Conservation (phyloP, 2,329 filamentous ascomycete genomes). For the Allantophomopsis lycopodina region DNA sequence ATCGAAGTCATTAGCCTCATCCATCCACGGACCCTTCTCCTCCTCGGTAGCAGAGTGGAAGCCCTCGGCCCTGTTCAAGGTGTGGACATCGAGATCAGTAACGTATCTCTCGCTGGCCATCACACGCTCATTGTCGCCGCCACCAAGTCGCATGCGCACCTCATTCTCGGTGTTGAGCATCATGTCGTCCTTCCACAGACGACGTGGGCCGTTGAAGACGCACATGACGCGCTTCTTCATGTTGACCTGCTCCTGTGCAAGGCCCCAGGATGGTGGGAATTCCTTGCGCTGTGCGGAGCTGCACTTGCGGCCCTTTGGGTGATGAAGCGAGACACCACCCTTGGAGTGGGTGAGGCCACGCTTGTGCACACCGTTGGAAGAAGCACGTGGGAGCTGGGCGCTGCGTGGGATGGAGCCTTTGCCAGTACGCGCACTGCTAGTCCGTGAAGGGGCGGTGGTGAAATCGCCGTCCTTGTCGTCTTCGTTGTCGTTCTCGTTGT, state of each 20-base stretch:
- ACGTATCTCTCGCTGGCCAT: slow-evolving; percentile 52
- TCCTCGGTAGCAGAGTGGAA: slow-evolving; percentile 69
- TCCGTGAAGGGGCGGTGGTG: slow-evolving; percentile 24
- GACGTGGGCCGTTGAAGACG: slow-evolving; percentile 76
- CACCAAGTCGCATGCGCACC: slow-evolving; percentile 69
- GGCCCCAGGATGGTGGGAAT: slow-evolving; percentile 90
- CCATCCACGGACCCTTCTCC: slow-evolving; percentile 77
- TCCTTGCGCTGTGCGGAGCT: slow-evolving; percentile 56
- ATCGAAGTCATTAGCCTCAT: slow-evolving; percentile 30
- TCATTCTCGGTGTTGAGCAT: slow-evolving; percentile 94
- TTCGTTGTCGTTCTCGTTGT: slow-evolving; percentile 41
- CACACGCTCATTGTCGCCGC: slow-evolving; percentile 27
- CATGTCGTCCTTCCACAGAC: slow-evolving; percentile 97
- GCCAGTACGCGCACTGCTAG: slow-evolving; percentile 24
- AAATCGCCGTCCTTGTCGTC: slow-evolving; percentile 43
- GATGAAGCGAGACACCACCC: slow-evolving; percentile 46
- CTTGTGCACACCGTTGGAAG: slow-evolving; percentile 38
- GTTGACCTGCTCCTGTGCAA: slow-evolving; percentile 84
- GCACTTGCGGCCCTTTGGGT: slow-evolving; percentile 55
- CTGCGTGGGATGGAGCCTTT: slow-evolving; percentile 23
- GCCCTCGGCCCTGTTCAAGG: slow-evolving; percentile 74
- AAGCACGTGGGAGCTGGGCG: background rate
- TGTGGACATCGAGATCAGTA: slow-evolving; percentile 87
- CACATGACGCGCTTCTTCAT: slow-evolving; percentile 96
- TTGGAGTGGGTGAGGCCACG: slow-evolving; percentile 67